Conservation (phyloP, 805 yeast species). For the Candida tibetensis region DNA sequence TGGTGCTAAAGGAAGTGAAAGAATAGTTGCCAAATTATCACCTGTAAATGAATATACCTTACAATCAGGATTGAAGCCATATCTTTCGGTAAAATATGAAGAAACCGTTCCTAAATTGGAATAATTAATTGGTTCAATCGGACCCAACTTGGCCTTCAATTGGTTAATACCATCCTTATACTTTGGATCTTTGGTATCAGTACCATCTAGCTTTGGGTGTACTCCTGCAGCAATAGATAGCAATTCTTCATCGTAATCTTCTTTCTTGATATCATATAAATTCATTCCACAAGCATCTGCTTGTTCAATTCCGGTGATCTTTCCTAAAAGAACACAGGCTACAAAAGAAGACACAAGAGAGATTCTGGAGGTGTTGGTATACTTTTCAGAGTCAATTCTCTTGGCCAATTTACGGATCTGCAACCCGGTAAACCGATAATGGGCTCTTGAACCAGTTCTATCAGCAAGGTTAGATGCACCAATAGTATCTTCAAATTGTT, state of each 20-base stretch:
- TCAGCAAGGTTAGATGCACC: constrained; percentile 58
- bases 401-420: constrained; percentile 75
- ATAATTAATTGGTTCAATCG: constrained; percentile 49
- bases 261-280: constrained; percentile 64
- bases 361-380: constrained; percentile 57
- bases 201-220: constrained; percentile 42
- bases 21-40: constrained; percentile 84
- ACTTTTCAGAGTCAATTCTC: constrained; percentile 48
- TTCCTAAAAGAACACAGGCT: constrained; percentile 67
- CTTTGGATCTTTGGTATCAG: constrained; percentile 13
- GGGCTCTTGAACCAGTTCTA: constrained; percentile 83
- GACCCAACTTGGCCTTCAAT: constrained; percentile 53
- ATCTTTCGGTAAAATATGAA: constrained; percentile 58
- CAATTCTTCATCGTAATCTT: constrained; percentile 55
- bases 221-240: constrained; percentile 54
- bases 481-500: constrained; percentile 60
- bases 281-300: constrained; percentile 96
- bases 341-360: constrained; percentile 77
- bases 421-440: constrained; percentile 88
- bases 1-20: constrained; percentile 72
- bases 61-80: constrained; percentile 60
- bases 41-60: constrained; percentile 79
- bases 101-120: constrained; percentile 52
- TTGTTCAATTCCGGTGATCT: constrained; percentile 64
- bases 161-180: constrained; percentile 32